A percentile compares a stretch with the other conserved stretches of the same genome.
These are phyloP conservation scores for Candida ascalaphidarum DNA, from an alignment of 805 yeast species.

Conservation along the genomic window DNA sequence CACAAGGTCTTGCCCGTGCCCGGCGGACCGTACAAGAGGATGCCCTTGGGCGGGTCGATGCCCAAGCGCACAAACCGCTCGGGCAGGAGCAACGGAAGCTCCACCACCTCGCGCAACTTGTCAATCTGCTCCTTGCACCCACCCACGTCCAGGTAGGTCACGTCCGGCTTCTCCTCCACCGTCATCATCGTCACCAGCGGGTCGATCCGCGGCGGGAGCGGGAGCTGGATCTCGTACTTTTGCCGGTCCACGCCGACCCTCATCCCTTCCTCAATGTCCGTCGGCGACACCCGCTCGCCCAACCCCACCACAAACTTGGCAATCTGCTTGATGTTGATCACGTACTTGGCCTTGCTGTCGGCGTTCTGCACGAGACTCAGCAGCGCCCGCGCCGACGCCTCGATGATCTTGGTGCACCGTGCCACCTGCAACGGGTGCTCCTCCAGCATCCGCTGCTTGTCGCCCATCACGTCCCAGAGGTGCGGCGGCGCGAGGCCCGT, in stretches of 20 bases:
- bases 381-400: conserved; percentile 35
- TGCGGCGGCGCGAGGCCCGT: conserved; percentile 98
- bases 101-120: conserved; percentile 14
- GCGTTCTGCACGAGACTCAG: conserved; percentile 40
- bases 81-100: conserved; percentile 54
- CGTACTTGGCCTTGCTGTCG: conserved; percentile 85
- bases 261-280: conserved; percentile 99
- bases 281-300: conserved; percentile 95
- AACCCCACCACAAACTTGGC: conserved; percentile 96
- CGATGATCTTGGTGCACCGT: conserved; percentile 94
- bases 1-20: conserved; percentile 98
- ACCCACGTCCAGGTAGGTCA: conserved; percentile 96
- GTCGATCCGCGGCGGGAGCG: conserved; percentile 95
- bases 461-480: conserved; percentile 96
- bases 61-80: conserved; percentile 96
- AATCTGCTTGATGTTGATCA: conserved; percentile 93
- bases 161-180: conserved; percentile 98
- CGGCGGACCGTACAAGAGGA: conserved; percentile 93
- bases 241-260: conserved; percentile 98
- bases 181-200: conserved; percentile 99
- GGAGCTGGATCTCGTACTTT: conserved; percentile 93
- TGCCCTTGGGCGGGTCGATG: conserved; percentile 98
- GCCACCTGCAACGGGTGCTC: conserved; percentile 98
- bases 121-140: conserved; percentile 99
- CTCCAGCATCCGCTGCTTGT: conserved; percentile 82